phyloP scores from a whole-genome alignment of 176 grass and related monocot species.

The Alopecurus myosuroides region DNA sequence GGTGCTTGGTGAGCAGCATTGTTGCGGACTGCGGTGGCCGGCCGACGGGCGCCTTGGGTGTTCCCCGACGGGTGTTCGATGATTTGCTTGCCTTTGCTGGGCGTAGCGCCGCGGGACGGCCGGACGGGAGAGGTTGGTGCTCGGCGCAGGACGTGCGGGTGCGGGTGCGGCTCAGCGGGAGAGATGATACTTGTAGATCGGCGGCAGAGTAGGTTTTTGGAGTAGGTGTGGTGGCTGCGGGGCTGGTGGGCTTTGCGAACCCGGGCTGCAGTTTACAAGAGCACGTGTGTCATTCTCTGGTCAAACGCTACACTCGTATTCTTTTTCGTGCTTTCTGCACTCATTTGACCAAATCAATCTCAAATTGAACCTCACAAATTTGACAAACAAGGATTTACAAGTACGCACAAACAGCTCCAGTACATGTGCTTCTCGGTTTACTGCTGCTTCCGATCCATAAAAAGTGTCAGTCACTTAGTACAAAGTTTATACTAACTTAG shows the following conservation, averaged over 20 bases:
- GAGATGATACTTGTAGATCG: neutral
- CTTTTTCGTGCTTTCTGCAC: neutral
- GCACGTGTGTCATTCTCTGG: conserved; percentile 7
- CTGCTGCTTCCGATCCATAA: no score
- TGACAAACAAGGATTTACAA: no score
- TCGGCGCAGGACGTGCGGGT: conserved; percentile 16
- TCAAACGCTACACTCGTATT: neutral
- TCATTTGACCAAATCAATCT: neutral
- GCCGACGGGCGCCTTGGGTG: neutral
- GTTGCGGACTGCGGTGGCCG: neutral
- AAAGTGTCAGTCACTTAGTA: no score
- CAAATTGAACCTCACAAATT: no score
- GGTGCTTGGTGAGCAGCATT: conserved; percentile 28
- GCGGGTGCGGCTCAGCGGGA: neutral
- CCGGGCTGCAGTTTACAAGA: conserved; percentile 3
- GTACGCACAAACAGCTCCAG: no score
- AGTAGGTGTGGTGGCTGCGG: neutral
- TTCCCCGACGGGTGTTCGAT: no score
- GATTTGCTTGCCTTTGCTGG: neutral
- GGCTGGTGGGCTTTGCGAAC: neutral
- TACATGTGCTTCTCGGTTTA: no score
- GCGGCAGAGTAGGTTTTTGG: conserved; percentile 8
- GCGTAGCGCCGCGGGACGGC: no score
- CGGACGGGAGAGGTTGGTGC: neutral
- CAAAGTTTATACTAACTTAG: no score